Evolutionary conservation across 129 eudicot genomes (phyloP).

Genomic region (Daucus carota): DNA sequence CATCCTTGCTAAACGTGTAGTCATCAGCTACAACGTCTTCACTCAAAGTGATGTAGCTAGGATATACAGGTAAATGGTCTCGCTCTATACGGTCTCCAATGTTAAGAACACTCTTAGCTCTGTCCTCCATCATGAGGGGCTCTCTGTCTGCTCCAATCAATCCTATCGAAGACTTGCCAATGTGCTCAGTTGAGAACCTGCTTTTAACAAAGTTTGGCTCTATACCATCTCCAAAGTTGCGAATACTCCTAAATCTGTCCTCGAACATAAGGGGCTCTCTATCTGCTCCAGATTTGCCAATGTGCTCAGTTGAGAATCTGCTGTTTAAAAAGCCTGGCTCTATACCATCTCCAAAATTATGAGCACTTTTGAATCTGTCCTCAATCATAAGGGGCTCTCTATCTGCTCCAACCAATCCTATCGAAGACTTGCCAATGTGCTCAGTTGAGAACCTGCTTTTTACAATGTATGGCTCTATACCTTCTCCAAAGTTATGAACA

Average conservation of each 20-base stretch:
- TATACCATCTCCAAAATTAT: constrained; percentile 11
- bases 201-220: too few species aligned
- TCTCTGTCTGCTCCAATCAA: constrained; percentile 1
- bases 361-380: constrained; percentile 12
- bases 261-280: too few species aligned
- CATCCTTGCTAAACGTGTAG: constrained; percentile 14
- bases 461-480: too few species aligned
- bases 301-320: too few species aligned
- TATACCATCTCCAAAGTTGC: too few species aligned
- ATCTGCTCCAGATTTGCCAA: too few species aligned
- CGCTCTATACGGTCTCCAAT: constrained; percentile 14
- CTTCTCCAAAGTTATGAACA: too few species aligned
- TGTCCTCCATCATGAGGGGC: background rate
- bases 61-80: constrained; percentile 3
- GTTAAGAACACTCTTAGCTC: constrained; percentile 12
- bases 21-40: constrained; percentile 14
- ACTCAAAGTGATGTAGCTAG: constrained; percentile 7
- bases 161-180: background rate
- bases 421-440: constrained; percentile 1
- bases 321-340: constrained; percentile 11
- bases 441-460: too few species aligned
- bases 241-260: too few species aligned
- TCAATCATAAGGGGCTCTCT: background rate
- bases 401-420: background rate
- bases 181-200: too few species aligned